These are phyloP conservation scores for Schoenoplectus tabernaemontani DNA, from an alignment of 202 grass and related monocot species.

Conservation along the genomic window DNA sequence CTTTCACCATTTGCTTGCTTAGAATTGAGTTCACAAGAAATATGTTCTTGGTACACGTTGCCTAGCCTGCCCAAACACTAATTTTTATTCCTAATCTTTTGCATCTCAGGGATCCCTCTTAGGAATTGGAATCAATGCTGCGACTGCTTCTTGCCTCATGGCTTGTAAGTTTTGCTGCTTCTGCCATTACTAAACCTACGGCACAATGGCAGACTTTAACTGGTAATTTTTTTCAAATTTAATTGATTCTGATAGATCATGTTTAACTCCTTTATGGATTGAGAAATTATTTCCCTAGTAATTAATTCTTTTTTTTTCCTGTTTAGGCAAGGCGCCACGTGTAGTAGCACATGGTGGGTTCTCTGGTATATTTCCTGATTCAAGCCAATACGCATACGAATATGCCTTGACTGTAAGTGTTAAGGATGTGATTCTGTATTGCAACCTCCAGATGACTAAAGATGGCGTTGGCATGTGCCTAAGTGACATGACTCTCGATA, in stretches of 20 bases:
- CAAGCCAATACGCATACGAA: conserved; percentile 62
- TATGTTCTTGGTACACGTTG: too few species aligned
- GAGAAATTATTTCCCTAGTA: neutral
- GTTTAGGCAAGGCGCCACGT: conserved; percentile 49
- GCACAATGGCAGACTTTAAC: conserved; percentile 70
- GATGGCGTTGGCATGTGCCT: conserved; percentile 57
- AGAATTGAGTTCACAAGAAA: neutral
- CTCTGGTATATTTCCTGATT: conserved; percentile 85
- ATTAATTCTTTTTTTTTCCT: conserved; percentile 15
- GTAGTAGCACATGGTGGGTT: conserved; percentile 81
- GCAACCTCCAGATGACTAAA: conserved; percentile 70
- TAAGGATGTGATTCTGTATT: conserved; percentile 48
- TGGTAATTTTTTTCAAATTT: conserved; percentile 37
- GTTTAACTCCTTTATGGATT: neutral
- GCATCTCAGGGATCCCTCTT: conserved; percentile 6
- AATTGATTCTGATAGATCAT: neutral
- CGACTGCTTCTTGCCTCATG: conserved; percentile 35
- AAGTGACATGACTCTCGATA: conserved; percentile 52
- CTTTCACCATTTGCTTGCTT: neutral
- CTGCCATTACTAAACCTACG: conserved; percentile 29
- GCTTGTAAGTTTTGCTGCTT: conserved; percentile 50
- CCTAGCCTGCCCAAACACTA: neutral
- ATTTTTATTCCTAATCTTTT: neutral
- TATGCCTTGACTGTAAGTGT: conserved; percentile 45
- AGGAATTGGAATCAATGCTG: neutral